These are phyloP conservation scores for Nakazawaea siamensis DNA, from an alignment of 805 yeast species.

Conservation along the genomic window DNA sequence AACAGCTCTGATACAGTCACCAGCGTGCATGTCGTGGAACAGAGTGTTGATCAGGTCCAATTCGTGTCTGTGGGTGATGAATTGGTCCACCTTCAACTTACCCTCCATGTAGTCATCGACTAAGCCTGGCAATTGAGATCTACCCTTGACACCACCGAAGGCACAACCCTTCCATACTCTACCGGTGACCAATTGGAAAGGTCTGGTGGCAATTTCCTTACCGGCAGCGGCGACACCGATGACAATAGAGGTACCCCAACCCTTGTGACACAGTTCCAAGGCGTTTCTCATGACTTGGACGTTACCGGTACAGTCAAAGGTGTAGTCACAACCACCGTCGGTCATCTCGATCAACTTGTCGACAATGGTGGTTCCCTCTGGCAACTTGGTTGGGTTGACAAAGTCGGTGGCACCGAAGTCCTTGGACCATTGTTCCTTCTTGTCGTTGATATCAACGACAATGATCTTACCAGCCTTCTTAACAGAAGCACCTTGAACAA, in stretches of 20 bases:
- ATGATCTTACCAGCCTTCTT: constrained; percentile 77
- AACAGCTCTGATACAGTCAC: constrained; percentile 92
- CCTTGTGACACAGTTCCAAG: constrained; percentile 95
- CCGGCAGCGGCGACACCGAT: constrained; percentile 99
- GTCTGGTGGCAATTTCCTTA: constrained; percentile 91
- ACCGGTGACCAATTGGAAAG: constrained; percentile 98
- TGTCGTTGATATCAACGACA: constrained; percentile 80
- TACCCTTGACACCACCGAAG: constrained; percentile 98
- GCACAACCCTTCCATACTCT: constrained; percentile 99
- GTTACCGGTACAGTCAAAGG: constrained; percentile 98
- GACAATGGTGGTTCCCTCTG: constrained; percentile 69
- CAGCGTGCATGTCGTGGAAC: constrained; percentile 90
- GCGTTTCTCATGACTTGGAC: constrained; percentile 93
- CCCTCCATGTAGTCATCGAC: constrained; percentile 83
- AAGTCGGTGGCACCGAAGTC: constrained; percentile 96
- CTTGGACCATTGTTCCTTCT: constrained; percentile 77
- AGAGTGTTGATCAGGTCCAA: constrained; percentile 79
- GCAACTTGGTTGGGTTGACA: constrained; percentile 73
- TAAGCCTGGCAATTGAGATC: constrained; percentile 86
- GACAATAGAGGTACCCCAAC: constrained; percentile 95
- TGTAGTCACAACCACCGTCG: constrained; percentile 94
- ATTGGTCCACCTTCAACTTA: constrained; percentile 83
- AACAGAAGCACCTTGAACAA: constrained; percentile 86
- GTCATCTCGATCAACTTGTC: constrained; percentile 81
- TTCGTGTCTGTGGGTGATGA: constrained; percentile 83